Evolutionary conservation across 768 basidiomycete species (phyloP).

Genomic region (Epithele typhae): DNA sequence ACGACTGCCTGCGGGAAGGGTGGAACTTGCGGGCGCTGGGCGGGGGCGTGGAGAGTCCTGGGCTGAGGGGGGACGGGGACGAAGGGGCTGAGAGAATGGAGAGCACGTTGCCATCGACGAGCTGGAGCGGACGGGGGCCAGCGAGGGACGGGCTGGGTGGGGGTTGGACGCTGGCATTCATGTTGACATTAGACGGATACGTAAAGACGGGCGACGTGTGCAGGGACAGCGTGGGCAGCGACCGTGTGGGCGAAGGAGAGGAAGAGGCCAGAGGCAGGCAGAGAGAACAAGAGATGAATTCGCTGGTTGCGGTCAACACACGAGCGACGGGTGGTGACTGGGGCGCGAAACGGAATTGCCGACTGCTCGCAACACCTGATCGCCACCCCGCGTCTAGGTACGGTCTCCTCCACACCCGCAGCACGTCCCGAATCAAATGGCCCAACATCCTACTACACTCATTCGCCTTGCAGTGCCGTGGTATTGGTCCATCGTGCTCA

Average conservation of each 20-base stretch:
- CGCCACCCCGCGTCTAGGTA: no score
- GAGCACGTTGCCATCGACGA: slow-evolving; percentile 34
- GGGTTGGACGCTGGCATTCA: slow-evolving; percentile 19
- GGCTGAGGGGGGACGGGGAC: slow-evolving; percentile 19
- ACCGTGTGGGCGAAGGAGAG: not conserved
- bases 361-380: slow-evolving; percentile 9
- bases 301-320: no score
- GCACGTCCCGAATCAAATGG: no score
- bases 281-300: no score
- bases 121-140: slow-evolving; percentile 46
- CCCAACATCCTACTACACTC: no score
- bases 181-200: slow-evolving; percentile 10
- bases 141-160: slow-evolving; percentile 12
- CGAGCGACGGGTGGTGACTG: not conserved
- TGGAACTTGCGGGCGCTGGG: slow-evolving; percentile 19
- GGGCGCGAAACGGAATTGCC: slow-evolving; percentile 3
- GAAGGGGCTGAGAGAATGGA: slow-evolving; percentile 26
- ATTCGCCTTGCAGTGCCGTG: no score
- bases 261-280: no score
- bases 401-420: no score
- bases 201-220: slow-evolving; percentile 2
- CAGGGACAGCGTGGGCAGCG: not conserved
- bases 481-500: no score
- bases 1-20: slow-evolving; percentile 42
- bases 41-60: slow-evolving; percentile 21